A percentile compares a stretch with the other conserved stretches of the same genome.
Evolutionary conservation across 2,329 filamentous ascomycete species (phyloP).

Genomic region (Fonsecaea multimorphosa): DNA sequence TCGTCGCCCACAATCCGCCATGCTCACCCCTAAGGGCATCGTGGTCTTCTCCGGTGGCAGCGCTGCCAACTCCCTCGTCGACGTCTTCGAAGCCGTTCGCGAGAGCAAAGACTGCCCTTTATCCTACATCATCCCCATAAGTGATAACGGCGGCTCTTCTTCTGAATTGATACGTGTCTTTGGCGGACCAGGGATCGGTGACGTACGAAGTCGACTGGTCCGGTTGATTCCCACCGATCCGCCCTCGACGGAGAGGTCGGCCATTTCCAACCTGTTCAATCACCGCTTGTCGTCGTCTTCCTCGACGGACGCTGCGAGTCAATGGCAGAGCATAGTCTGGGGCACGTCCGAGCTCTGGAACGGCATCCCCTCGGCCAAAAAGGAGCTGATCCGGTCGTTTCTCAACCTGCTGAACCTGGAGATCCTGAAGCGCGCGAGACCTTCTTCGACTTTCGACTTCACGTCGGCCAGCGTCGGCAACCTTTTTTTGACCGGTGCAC

Average conservation of each 20-base stretch:
- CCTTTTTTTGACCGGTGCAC: constrained; percentile 80
- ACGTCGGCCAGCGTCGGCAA: constrained; percentile 78
- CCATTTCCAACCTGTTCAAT: constrained; percentile 85
- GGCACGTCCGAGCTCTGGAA: constrained; percentile 78
- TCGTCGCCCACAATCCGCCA: neutral
- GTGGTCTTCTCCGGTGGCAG: constrained; percentile 92
- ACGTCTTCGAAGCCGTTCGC: constrained; percentile 76
- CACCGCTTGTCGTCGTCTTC: constrained; percentile 74
- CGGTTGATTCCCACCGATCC: constrained; percentile 77
- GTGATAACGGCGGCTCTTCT: constrained; percentile 92
- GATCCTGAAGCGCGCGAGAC: constrained; percentile 76
- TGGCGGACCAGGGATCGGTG: constrained; percentile 85
- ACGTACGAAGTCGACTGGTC: constrained; percentile 81
- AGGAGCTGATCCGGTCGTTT: constrained; percentile 77
- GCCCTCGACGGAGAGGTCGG: constrained; percentile 68
- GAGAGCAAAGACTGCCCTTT: constrained; percentile 70
- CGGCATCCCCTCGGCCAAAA: constrained; percentile 71
- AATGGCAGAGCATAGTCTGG: constrained; percentile 91
- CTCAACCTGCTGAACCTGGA: constrained; percentile 79
- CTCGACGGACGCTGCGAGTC: constrained; percentile 64
- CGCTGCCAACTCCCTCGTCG: constrained; percentile 91
- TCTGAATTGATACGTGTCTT: constrained; percentile 94
- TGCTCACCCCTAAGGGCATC: constrained; percentile 58
- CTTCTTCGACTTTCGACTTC: constrained; percentile 76
- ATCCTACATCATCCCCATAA: constrained; percentile 91